Base-by-base conservation (phyloP, 116 monocot genomes). In the Iris pallida region DNA sequence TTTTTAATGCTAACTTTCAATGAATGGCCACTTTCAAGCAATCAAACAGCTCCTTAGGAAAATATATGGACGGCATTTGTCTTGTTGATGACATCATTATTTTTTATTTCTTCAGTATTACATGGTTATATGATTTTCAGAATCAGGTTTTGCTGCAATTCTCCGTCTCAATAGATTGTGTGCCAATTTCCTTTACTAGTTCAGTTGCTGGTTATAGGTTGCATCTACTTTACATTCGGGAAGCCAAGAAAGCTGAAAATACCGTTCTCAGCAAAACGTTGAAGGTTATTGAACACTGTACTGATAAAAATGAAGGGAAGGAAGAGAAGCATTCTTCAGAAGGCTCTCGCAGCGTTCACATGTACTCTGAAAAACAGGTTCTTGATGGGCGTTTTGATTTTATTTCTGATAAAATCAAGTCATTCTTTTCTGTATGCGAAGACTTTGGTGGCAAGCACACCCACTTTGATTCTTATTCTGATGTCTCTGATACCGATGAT, bases 161-260 rank as follows among this genome's bases (percentile, higher is more conserved):
- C 18, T 40, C 13, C 30, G 14, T 53, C 53, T 52, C 42, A n/a
- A 20, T 2, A 11, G 16, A 5, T 15, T 45, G 45, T 9, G 1
- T 59, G 41, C 20, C 7, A 59, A 20, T 47, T 70, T 40, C 51
- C 14, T 56, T n/a, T 56, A 20, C 14, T 16, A 41, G 20, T 63
- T 43, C 51, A 7, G 12, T 74, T 80, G 19, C 15, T 65, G 42
- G 70, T 79, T 16, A 9, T 73, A 94, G 94, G 81, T 64, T 83
- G 73, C 75, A 88, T 71, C 53, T 94, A 71, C 47, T 68, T 52
- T 80, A 65, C 57, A 83, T 93, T 46, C 75, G 80, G n/a, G 68
- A 90, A 66, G 85, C 84, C 8, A 80, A 51, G 71, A 78, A 73
- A 80, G 74, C 75, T 65, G 90, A 99, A 86, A 57, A 73, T 30